Conservation (phyloP, 2,329 filamentous ascomycete species). For the Xylaria sp. region DNA sequence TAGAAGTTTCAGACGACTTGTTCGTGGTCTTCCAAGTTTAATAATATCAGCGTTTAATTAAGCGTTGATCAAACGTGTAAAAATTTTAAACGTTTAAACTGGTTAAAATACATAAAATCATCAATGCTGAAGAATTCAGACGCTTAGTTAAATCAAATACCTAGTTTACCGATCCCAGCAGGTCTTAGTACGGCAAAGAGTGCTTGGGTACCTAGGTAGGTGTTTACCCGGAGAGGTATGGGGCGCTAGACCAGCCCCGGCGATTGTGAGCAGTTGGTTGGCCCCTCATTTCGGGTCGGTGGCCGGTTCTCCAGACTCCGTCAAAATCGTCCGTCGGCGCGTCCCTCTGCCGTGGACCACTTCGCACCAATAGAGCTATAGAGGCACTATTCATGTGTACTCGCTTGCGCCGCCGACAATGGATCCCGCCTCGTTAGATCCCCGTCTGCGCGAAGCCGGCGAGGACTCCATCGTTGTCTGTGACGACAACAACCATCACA, state of each 20-base stretch:
- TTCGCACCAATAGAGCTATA: conserved; percentile 18
- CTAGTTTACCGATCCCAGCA: too few species aligned
- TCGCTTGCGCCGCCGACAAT: conserved; percentile 35
- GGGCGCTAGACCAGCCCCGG: neutral
- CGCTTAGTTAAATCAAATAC: too few species aligned
- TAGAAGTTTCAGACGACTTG: too few species aligned
- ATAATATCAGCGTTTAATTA: too few species aligned
- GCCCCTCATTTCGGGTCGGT: conserved; percentile 23
- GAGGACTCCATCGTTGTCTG: conserved; percentile 44
- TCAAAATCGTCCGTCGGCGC: conserved; percentile 28
- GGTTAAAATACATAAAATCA: too few species aligned
- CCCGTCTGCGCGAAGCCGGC: conserved; percentile 43
- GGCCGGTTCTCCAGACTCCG: conserved; percentile 35
- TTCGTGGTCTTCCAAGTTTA: too few species aligned
- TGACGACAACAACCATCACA: neutral
- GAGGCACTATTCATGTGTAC: conserved; percentile 14
- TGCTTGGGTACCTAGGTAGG: too few species aligned
- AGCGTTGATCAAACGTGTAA: too few species aligned
- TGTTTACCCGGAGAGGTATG: neutral
- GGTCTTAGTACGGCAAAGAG: too few species aligned
- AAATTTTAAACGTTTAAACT: too few species aligned
- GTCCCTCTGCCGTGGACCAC: conserved; percentile 31
- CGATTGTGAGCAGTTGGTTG: neutral
- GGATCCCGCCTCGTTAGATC: conserved; percentile 46
- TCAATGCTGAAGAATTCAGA: too few species aligned